phyloP scores from a whole-genome alignment of 495 filamentous ascomycete species.

The Friedmanniomyces endolithicus region DNA sequence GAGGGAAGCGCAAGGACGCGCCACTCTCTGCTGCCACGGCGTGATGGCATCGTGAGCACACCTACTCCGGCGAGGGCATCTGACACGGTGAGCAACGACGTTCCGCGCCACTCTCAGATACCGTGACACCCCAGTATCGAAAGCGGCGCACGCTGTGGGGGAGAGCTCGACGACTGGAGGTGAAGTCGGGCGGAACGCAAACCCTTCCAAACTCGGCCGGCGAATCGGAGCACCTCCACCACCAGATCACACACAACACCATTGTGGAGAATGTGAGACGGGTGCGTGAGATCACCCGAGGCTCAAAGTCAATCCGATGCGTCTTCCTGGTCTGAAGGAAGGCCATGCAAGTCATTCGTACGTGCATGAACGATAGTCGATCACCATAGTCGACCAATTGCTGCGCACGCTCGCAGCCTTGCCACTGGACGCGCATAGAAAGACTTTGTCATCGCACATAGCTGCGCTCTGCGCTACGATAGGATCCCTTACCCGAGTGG shows the following conservation, averaged over 20 bases:
- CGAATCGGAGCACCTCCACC: neutral
- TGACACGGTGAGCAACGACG: neutral
- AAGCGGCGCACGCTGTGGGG: neutral
- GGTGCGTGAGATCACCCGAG: neutral
- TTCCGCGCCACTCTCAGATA: neutral
- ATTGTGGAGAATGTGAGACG: too few species aligned
- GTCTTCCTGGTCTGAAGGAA: neutral
- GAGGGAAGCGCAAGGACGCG: neutral
- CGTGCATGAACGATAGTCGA: neutral
- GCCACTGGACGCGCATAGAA: neutral
- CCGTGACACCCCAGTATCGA: neutral
- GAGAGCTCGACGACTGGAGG: neutral
- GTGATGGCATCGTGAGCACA: neutral
- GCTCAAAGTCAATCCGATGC: neutral
- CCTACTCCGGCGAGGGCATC: neutral
- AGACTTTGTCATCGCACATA: neutral
- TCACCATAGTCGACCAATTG: neutral
- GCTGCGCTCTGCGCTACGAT: neutral
- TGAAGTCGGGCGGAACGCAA: neutral
- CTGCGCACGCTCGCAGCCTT: neutral
- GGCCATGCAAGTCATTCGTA: slow-evolving; percentile 6
- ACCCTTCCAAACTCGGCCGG: neutral
- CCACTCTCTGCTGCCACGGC: neutral
- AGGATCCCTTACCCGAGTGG: neutral
- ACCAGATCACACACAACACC: neutral